Evolutionary conservation across 768 basidiomycete species (phyloP), one percentile per base, ranked within the genome.

Genomic region (Boletus reticuloceps): DNA sequence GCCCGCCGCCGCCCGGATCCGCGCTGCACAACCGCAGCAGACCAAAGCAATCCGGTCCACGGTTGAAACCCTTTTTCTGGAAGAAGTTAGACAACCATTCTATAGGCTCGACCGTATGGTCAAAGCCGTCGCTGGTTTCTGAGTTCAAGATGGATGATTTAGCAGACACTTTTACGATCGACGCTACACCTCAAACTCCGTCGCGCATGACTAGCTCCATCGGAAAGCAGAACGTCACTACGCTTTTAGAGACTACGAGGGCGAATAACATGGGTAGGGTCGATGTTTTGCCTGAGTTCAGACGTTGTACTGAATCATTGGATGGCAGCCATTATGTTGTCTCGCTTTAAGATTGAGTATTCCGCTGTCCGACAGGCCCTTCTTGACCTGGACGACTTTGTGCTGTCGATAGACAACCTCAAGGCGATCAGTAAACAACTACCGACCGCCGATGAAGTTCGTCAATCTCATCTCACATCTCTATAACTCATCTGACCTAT

Each of bases 21-120:
- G 69, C 72, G 10, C 74, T 73, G 56, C 69, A 66, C 52, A 65
- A 67, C 31, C 67, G 63, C 36, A 60, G 56, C 38, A 74, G 68
- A 49, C 56, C 63, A 22, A 78, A 74, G 57, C 58, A 66, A 9
- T 60, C 64, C 25, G 76, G 75, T 13, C 83, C 85, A n/a, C 79
- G 81, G 45, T 68, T 91, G 49, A 88, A 89, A 69, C 90, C 94
- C 3, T 94, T 97, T 75, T 93, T 93, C 69, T 96, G 94, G 94
- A 88, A 84, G 59, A 95, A 96, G 62, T 58, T 94, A 6, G 72
- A 78, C n/a, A 67, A 66, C 13, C 60, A 75, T 8, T 65, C 72
- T 6, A 60, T 79, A 5, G 57, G 61, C 4, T 63, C 78, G 8
- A 89, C 89, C 1, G 78, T 98, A 11, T 98, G 92, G 91, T 77